Evolutionary conservation across 2,329 filamentous ascomycete genomes (phyloP).

Genomic region (Beauveria brongniartii): DNA sequence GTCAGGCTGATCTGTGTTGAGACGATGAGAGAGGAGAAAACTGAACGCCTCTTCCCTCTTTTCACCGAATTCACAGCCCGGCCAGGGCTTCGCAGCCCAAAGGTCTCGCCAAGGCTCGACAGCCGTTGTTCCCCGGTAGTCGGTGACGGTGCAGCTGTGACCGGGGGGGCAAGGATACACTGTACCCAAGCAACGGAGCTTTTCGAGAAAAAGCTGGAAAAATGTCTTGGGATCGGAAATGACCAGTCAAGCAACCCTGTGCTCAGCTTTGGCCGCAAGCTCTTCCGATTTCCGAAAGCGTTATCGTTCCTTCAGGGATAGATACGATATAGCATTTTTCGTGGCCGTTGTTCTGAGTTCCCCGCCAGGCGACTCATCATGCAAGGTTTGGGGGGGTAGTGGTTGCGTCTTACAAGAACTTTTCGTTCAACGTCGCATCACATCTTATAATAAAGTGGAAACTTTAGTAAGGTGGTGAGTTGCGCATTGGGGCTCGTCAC

Average conservation of each 20-base stretch:
- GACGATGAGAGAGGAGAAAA: too few species aligned
- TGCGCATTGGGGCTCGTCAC: neutral
- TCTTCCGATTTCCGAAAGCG: neutral
- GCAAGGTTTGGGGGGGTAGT: conserved; percentile 5
- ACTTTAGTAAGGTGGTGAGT: conserved; percentile 10
- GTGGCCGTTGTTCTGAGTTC: neutral
- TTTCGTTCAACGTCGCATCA: neutral
- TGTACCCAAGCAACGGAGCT: too few species aligned
- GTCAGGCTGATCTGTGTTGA: too few species aligned
- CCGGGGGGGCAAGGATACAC: neutral
- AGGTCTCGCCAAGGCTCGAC: too few species aligned
- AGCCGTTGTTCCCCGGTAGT: too few species aligned
- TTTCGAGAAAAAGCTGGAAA: neutral
- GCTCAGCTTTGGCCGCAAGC: neutral
- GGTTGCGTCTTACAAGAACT: conserved; percentile 9
- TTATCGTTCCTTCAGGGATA: neutral
- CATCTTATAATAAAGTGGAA: conserved; percentile 11
- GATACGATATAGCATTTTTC: neutral
- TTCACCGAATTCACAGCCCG: too few species aligned
- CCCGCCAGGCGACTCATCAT: neutral
- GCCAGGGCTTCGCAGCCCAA: neutral
- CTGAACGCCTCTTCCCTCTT: too few species aligned
- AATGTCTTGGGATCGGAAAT: neutral
- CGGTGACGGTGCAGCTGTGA: too few species aligned
- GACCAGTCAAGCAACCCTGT: neutral